These are phyloP conservation scores for Yamadazyma ubonensis DNA, from an alignment of 805 yeast genomes.

Conservation along the genomic window DNA sequence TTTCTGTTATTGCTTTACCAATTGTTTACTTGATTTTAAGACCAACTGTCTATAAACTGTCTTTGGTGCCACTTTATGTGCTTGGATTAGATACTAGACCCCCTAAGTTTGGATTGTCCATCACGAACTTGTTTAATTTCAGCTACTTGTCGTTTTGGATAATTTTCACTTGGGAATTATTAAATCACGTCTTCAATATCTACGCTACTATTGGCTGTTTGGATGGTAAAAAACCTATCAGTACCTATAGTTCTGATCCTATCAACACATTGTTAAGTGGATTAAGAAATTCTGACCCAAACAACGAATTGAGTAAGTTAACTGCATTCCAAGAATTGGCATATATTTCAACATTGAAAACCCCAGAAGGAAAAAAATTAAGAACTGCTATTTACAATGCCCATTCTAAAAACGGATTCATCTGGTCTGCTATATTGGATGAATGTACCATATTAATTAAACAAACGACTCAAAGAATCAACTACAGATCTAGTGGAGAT, in stretches of 20 bases:
- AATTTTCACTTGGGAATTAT: slow-evolving; percentile 50
- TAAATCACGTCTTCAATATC: slow-evolving; percentile 59
- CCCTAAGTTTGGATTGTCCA: slow-evolving; percentile 39
- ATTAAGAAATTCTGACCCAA: slow-evolving; percentile 48
- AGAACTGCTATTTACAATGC: slow-evolving; percentile 56
- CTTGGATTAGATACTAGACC: slow-evolving; percentile 38
- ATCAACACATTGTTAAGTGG: slow-evolving; percentile 64
- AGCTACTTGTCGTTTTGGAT: slow-evolving; percentile 34
- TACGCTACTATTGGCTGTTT: slow-evolving; percentile 72
- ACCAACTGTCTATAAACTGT: slow-evolving; percentile 39
- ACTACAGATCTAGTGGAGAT: slow-evolving; percentile 32
- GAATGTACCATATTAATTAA: slow-evolving; percentile 59
- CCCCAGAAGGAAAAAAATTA: slow-evolving; percentile 39
- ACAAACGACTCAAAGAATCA: slow-evolving; percentile 44
- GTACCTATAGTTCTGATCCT: slow-evolving; percentile 59
- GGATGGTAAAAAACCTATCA: slow-evolving; percentile 61
- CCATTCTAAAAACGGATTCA: slow-evolving; percentile 41
- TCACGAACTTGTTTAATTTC: slow-evolving; percentile 27
- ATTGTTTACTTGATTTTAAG: slow-evolving; percentile 42
- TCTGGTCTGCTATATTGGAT: slow-evolving; percentile 60
- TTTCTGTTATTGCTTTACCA: slow-evolving; percentile 33
- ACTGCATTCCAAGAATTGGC: slow-evolving; percentile 79
- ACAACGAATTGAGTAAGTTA: slow-evolving; percentile 37
- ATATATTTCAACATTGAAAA: slow-evolving; percentile 53
- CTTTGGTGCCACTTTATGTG: slow-evolving; percentile 27